Evolutionary conservation across 2,329 filamentous ascomycete species (phyloP).

Genomic region (Ophiostoma australiae): DNA sequence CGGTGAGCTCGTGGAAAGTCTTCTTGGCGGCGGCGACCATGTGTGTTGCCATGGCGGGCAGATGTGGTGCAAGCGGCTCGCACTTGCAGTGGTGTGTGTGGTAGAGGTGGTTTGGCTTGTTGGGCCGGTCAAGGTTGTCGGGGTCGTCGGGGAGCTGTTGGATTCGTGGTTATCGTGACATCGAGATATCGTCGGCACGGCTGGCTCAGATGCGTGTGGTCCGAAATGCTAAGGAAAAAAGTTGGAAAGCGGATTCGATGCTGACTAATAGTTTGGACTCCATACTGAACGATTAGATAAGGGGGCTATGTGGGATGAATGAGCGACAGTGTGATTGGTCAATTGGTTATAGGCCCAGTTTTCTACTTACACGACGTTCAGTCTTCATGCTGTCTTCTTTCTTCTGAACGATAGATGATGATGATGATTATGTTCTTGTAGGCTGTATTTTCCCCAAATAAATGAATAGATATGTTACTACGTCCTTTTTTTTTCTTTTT

Average conservation of each 20-base stretch:
- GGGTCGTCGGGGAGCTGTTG: neutral
- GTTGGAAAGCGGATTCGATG: neutral
- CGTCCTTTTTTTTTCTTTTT: no score
- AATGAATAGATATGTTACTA: no score
- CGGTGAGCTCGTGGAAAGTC: constrained; percentile 51
- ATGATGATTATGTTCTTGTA: neutral
- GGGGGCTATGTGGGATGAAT: neutral
- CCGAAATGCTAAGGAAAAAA: neutral
- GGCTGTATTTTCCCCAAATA: no score
- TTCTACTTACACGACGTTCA: neutral
- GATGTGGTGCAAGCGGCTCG: neutral
- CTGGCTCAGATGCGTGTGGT: neutral
- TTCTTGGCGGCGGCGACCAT: constrained; percentile 37
- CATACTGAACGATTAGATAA: neutral
- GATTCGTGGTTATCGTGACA: neutral
- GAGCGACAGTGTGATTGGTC: neutral
- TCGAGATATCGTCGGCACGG: constrained; percentile 4
- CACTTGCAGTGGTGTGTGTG: neutral
- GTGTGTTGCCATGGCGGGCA: constrained; percentile 37
- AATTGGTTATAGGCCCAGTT: neutral
- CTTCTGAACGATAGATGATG: neutral
- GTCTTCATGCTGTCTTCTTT: neutral
- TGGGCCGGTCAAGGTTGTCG: neutral
- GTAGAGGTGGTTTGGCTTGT: neutral
- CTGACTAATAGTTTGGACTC: neutral